Base-by-base conservation (phyloP, 2,329 filamentous ascomycete species). In the Fusarium tjaetaba region DNA sequence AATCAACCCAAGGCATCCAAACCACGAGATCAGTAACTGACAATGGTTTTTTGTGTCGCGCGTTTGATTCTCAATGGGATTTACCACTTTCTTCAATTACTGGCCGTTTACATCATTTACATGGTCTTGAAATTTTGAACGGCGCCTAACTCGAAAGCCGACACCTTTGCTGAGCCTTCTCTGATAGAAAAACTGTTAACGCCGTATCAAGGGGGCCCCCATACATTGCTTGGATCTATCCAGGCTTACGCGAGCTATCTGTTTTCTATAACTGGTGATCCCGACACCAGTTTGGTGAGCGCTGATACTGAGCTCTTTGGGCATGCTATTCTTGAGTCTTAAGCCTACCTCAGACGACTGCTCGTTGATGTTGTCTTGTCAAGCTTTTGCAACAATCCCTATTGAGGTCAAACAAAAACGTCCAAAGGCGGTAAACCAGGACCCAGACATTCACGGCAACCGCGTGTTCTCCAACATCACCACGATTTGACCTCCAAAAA, bases 61-160 rank as follows among this genome's bases (percentile, higher is more conserved):
- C 11, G 30, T 11, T 51, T 51, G 8, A 10, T 9, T 5, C 24
- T 14, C 7, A 3, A 20, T 18, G n/a, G n/a, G n/a, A n/a, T n/a
- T n/a, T n/a, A n/a, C n/a, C n/a, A n/a, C n/a, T 6, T 51, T 2
- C 30, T 24, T 11, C 30, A 34, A 34, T 14, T 14, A 1, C 5
- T 34, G 11, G 15, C 8, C 3, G 5, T 24, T 3, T 24, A 18
- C 2, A 1, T 24, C 5, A 4, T 18, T 3, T 1, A 18, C 5
- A 32, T 10, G 15, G 15, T 18, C 13, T 49, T 22, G 26, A 49
- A n/a, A 49, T 0, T 30, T 49, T 2, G 6, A 46, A 28, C 6
- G 9, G 2, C 4, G 7, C 7, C 2, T 1, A 16, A 16, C 22
- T 30, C 20, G 10, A 49, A 11, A 24, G 28, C 6, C 7, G 1